Evolutionary conservation across 192 early-diverging fungal species (phyloP), one percentile per base, ranked within the genome.

Genomic region (Gamsiella multidivaricata): DNA sequence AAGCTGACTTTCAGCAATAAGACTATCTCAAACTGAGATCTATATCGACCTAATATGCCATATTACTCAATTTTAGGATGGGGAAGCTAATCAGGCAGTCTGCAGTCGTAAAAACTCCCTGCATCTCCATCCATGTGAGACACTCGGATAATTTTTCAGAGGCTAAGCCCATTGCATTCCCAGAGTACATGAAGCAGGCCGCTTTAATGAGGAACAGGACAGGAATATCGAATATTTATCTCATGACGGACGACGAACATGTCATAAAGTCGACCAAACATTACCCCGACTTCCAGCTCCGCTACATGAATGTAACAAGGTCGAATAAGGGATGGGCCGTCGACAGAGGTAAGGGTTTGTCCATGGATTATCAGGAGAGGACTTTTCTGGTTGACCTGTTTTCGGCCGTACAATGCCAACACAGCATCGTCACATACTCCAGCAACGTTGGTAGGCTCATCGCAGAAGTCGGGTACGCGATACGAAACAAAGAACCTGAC

Each of bases 71-170:
- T 18, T 14, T 5, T 28, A 6, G 11, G 32, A 3, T 62, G 1
- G 11, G 69, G 56, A 43, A 70, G 39, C 11, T 33, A 22, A 49
- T 70, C 9, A 20, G 69, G 62, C 1, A 25, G 23, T 29, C 42
- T 14, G 23, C 52, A 7, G 46, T 18, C 2, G 25, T 49, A 7
- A 28, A 15, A 12, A 29, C 42, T 11, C 53, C 58, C 39, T 70
- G 69, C 32, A 70, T 70, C 28, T 54, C 69, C 15, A 32, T 70
- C 39, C 69, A 70, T 37, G 60, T 70, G 10, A 59, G 60, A 54
- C 69, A 70, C 47, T 55, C 59, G 9, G 69, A 70, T 53, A 70
- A 70, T 32, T 3, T 3, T 5, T n/a, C 29, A 5, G 69, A 70
- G 18, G 28, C 69, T 0, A 2, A 3, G 6, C 32, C 62, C 29